Evolutionary conservation across 257 asterid species (phyloP), one percentile per base, ranked within the genome.

Genomic region (Solanum raphanifolium): DNA sequence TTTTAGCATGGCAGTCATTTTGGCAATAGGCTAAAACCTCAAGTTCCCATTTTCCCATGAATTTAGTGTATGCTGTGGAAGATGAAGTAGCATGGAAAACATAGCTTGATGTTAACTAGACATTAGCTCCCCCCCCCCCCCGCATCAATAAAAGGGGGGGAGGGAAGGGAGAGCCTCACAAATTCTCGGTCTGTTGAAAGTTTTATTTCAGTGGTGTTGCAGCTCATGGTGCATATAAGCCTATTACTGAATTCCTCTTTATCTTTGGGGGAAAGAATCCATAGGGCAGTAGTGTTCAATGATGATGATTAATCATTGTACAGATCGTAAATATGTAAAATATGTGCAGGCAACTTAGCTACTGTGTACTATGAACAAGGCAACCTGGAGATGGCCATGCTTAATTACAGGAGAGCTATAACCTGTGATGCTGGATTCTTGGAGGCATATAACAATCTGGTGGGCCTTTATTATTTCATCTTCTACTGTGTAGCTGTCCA

Each of bases 391-490:
- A 91, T 97, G 99, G 98, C 99, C 52, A 96, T 97, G 90, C 89
- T 93, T 62, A 91, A 96, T 92, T 97, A 97, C 90, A 96, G 92
- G 91, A 91, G 98, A 91, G 99, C 99, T 86, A 96, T 97, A 89
- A 91, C 98, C 87, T 96, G 98, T 89, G 99, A 97, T 89, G 83
- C 95, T 89, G 98, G 95, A 90, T 97, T 92, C 91, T 92, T 97
- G 93, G 99, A 97, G 93, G 99, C 99, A 27, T 97, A 97, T 91
- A 97, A 94, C 88, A 97, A 95, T 91, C 91, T 97, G 98, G 99
- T 97, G 87, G 16, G 94, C 29, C 39, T 85, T 74, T 60, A 86
- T 74, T 76, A 86, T 74, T 76, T 87, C 60, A 9, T 38, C 85
- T 79, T 84, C 71, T 55, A 74, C 83, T 82, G 27, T 69, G 18